A percentile compares a stretch with the other conserved stretches of the same genome.
phyloP scores from a whole-genome alignment of 108 stramenopile genomes.

The Fistulifera solaris region DNA sequence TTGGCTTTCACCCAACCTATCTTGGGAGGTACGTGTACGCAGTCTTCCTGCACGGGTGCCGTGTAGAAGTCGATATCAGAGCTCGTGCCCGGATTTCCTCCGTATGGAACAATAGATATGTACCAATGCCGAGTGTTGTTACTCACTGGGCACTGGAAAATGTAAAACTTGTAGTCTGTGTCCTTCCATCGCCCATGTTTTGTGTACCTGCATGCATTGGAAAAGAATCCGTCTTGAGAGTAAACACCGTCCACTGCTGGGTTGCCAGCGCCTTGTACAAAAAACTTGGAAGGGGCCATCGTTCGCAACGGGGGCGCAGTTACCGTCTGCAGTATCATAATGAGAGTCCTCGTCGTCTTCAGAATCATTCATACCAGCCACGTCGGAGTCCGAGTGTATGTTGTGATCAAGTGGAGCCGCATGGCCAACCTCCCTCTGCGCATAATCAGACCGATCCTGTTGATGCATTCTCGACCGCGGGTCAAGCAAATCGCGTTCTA shows the following conservation, averaged over 20 bases:
- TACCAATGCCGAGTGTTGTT: constrained; percentile 84
- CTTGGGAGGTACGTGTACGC: constrained; percentile 23
- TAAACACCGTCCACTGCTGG: constrained; percentile 70
- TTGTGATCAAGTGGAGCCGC: constrained; percentile 21
- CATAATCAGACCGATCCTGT: constrained; percentile 6
- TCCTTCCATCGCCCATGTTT: constrained; percentile 46
- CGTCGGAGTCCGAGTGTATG: constrained; percentile 49
- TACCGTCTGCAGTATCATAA: constrained; percentile 21
- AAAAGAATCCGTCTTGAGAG: constrained; percentile 45
- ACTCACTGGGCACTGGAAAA: constrained; percentile 78
- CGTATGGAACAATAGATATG: constrained; percentile 74
- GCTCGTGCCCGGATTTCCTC: constrained; percentile 64
- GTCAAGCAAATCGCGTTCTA: constrained; percentile 47
- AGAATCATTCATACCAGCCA: constrained; percentile 52
- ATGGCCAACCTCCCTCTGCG: constrained; percentile 1
- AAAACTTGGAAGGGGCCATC: constrained; percentile 15
- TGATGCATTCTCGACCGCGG: not conserved
- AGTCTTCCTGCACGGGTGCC: constrained; percentile 24
- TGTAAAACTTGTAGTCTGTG: constrained; percentile 22
- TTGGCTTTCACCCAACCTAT: constrained; percentile 34
- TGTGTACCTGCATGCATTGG: constrained; percentile 52
- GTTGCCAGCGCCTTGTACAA: constrained; percentile 64
- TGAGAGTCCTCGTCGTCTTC: constrained; percentile 69
- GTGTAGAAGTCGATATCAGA: constrained; percentile 83
- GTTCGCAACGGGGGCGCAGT: constrained; percentile 12